Conservation (phyloP, 306 rosid genomes). For the Fragaria vesca region DNA sequence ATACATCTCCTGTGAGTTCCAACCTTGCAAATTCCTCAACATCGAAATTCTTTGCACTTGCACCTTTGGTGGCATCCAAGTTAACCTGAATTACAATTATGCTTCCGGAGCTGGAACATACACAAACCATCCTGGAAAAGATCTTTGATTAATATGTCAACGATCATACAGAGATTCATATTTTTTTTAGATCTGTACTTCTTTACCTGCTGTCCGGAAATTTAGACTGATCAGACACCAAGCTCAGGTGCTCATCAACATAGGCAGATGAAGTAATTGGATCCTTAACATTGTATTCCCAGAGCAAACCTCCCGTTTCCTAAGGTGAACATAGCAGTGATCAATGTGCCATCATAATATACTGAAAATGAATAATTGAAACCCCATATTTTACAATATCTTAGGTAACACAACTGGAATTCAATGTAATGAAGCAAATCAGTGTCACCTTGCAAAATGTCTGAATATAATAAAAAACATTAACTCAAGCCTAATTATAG, state of each 20-base stretch:
- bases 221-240: slow-evolving; percentile 36
- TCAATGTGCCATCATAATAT: neutral
- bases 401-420: neutral
- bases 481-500: neutral
- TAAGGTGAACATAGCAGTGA: slow-evolving; percentile 31
- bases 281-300: slow-evolving; percentile 72
- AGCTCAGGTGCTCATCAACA: slow-evolving; percentile 66
- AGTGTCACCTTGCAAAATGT: neutral
- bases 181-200: slow-evolving; percentile 1
- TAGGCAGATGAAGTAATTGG: slow-evolving; percentile 85
- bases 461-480: neutral
- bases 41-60: slow-evolving; percentile 13
- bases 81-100: slow-evolving; percentile 53
- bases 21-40: slow-evolving; percentile 63
- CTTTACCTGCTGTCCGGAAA: slow-evolving; percentile 69
- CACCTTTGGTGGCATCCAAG: slow-evolving; percentile 16
- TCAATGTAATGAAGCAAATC: neutral
- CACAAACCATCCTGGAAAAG: slow-evolving; percentile 62
- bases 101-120: slow-evolving; percentile 80
- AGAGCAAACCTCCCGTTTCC: slow-evolving; percentile 64
- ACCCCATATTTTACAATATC: neutral
- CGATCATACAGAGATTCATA: neutral
- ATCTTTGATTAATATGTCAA: neutral
- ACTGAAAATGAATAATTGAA: neutral
- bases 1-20: slow-evolving; percentile 60